Evolutionary conservation across 768 basidiomycete species (phyloP).

Genomic region (Coprinopsis sp.): DNA sequence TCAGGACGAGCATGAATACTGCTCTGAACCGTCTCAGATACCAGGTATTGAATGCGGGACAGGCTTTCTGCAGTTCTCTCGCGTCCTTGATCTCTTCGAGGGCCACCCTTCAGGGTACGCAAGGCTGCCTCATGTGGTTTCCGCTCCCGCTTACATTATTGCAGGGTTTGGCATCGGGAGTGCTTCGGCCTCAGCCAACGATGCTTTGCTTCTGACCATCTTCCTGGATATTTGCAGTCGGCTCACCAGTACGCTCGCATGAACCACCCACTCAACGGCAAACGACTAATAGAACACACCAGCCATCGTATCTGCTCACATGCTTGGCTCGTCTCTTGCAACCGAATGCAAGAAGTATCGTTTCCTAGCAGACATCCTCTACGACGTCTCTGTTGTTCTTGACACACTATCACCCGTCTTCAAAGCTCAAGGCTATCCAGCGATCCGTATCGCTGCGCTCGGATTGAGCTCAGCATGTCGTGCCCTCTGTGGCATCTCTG

Average conservation of each 20-base stretch:
- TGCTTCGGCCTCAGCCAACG: conserved; percentile 58
- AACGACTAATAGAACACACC: background rate
- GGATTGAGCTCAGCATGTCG: conserved; percentile 57
- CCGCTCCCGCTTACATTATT: background rate
- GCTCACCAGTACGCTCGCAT: conserved; percentile 47
- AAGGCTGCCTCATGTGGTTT: background rate
- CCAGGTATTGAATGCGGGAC: conserved; percentile 60
- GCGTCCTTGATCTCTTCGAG: conserved; percentile 60
- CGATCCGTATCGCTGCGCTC: conserved; percentile 43
- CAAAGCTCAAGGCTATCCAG: conserved; percentile 33
- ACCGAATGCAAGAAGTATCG: conserved; percentile 72
- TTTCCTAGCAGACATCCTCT: conserved; percentile 61
- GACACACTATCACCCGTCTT: conserved; percentile 59
- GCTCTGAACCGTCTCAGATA: conserved; percentile 39
- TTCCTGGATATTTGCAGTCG: conserved; percentile 62
- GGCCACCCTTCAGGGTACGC: conserved; percentile 59
- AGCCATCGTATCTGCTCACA: conserved; percentile 64
- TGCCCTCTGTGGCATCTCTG: conserved; percentile 58
- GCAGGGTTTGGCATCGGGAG: conserved; percentile 69
- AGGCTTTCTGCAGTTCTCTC: conserved; percentile 67
- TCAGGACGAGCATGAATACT: background rate
- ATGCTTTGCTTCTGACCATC: conserved; percentile 61
- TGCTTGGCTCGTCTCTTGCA: conserved; percentile 57
- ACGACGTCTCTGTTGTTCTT: conserved; percentile 54
- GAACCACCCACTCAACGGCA: background rate